phyloP scores from a whole-genome alignment of 2,329 filamentous ascomycete species.

The Penicillium psychrosexuale region DNA sequence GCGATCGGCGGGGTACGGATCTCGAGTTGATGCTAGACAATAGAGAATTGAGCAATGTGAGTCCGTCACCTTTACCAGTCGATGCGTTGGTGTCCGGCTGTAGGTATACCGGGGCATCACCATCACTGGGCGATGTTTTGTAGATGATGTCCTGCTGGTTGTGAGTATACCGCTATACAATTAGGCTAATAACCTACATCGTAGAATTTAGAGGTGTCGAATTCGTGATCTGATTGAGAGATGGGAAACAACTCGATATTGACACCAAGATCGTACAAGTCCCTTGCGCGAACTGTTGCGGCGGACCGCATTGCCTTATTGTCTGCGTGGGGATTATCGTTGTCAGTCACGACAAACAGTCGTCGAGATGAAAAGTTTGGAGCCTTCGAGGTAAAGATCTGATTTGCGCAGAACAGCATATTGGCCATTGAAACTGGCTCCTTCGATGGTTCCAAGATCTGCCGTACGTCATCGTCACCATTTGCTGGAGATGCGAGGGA shows the following conservation, averaged over 20 bases:
- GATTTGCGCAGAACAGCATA: slow-evolving; percentile 89
- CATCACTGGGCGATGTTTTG: slow-evolving; percentile 65
- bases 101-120: slow-evolving; percentile 60
- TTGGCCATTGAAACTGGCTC: slow-evolving; percentile 78
- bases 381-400: slow-evolving; percentile 92
- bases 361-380: slow-evolving; percentile 90
- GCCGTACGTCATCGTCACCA: slow-evolving; percentile 67
- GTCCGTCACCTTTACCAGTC: slow-evolving; percentile 68
- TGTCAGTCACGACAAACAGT: slow-evolving; percentile 94
- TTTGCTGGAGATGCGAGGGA: slow-evolving; percentile 71
- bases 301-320: slow-evolving; percentile 71
- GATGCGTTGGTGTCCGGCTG: slow-evolving; percentile 53
- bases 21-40: slow-evolving; percentile 88
- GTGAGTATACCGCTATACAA: background rate
- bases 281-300: slow-evolving; percentile 83
- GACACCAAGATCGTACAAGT: slow-evolving; percentile 90
- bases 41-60: slow-evolving; percentile 74
- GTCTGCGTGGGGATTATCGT: slow-evolving; percentile 75
- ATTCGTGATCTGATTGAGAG: slow-evolving; percentile 64
- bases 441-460: slow-evolving; percentile 66
- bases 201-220: slow-evolving; percentile 84
- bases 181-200: slow-evolving; percentile 58
- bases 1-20: slow-evolving; percentile 75
- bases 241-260: slow-evolving; percentile 92
- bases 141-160: slow-evolving; percentile 78